Conservation (phyloP, 495 filamentous ascomycete genomes). For the Penicillium argentinense region DNA sequence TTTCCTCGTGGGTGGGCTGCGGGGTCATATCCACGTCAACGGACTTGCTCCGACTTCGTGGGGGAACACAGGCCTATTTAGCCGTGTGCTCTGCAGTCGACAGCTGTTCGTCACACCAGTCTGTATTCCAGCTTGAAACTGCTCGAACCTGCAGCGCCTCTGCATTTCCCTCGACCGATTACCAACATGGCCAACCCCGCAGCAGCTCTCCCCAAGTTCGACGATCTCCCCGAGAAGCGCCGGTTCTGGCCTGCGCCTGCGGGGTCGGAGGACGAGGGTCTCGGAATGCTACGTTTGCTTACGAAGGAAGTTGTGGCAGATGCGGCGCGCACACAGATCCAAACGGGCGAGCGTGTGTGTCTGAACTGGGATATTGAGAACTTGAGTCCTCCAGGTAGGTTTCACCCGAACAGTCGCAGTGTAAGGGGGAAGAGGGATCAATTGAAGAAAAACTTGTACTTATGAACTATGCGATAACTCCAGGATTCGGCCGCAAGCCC, state of each 20-base stretch:
- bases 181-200: slow-evolving; percentile 26
- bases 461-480: too few species aligned
- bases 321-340: slow-evolving; percentile 48
- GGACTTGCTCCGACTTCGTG: slow-evolving; percentile 13
- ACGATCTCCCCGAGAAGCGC: slow-evolving; percentile 51
- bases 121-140: too few species aligned
- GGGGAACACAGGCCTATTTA: slow-evolving; percentile 27
- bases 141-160: too few species aligned
- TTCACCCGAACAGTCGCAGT: too few species aligned
- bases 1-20: slow-evolving; percentile 1
- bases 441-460: too few species aligned
- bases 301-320: slow-evolving; percentile 48
- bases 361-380: slow-evolving; percentile 54
- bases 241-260: slow-evolving; percentile 48
- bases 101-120: too few species aligned
- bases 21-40: slow-evolving; percentile 14
- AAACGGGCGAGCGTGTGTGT: slow-evolving; percentile 48
- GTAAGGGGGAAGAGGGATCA: neutral
- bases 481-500: slow-evolving; percentile 53
- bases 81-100: too few species aligned
- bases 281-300: slow-evolving; percentile 53
- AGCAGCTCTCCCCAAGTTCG: slow-evolving; percentile 34
- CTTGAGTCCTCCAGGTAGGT: slow-evolving; percentile 42
- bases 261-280: slow-evolving; percentile 48
- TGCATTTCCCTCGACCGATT: neutral